Base-by-base conservation (phyloP, 2,329 filamentous ascomycete species). In the Sclerotinia nivalis region DNA sequence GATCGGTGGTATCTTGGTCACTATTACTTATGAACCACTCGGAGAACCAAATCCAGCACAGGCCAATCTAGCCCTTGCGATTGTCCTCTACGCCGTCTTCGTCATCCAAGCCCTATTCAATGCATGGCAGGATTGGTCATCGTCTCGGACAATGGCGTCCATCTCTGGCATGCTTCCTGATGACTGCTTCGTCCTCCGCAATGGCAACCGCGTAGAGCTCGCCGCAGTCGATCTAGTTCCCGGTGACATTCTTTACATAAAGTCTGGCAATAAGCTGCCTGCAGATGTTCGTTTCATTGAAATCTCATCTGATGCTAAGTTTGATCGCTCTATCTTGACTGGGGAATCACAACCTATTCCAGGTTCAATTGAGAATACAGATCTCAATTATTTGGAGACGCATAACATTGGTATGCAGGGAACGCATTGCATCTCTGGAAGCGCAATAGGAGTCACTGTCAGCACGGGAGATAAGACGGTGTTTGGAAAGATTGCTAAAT, bases 131-230 rank as follows among this genome's bases (percentile, higher is more conserved):
- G 91, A 93, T 77, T 93, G 90, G 86, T 92, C 90, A 4, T 91
- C 89, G 0, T 90, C 87, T 37, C 60, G 88, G 8, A 90, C 93
- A 69, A 93, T 93, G 91, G 86, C 88, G 25, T 92, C 89, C 0
- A 93, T 94, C 77, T 91, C 89, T 64, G 89, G 85, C 28, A 91
- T 93, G 90, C 83, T 94, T 18, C 91, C 91, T 0, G 90, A 92
- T 73, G 84, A 88, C 70, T 92, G 88, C 74, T 81, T 88, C 31
- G 84, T 90, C 13, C 80, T 90, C 8, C 86, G 91, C 37, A 85
- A 91, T 71, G 85, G 87, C 1, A 75, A 78, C 3, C 81, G 85
- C 71, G 75, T 81, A 1, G 82, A 81, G 22, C 80, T 87, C 2
- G 79, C 81, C 3, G 87, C 87, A 0, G 75, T 81, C 0, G 86